Evolutionary conservation across 257 asterid genomes (phyloP), one percentile per base, ranked within the genome.

Genomic region (Solanum neorickii): DNA sequence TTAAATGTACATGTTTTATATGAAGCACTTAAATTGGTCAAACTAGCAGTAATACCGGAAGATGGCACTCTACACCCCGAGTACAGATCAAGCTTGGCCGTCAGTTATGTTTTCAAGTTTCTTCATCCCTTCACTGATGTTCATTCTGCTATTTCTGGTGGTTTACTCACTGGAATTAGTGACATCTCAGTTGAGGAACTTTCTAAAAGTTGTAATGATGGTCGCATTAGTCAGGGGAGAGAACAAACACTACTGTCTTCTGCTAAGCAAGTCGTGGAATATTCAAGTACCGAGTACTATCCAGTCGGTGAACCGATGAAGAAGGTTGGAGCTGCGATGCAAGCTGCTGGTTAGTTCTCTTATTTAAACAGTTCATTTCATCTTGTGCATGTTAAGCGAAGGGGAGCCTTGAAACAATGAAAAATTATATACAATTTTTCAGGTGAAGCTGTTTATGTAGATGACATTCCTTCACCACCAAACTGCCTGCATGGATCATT

Each of bases 371-470:
- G 14, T 60, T 60, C n/a, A 60, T 60, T 9, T 60, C 6, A 60
- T 60, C 29, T 60, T 60, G 29, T 60, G 27, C 69, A 60, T 60
- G 69, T 23, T 60, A 9, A 60, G 69, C 7, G 27, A 60, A 60
- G 29, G 18, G 33, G 72, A 12, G 35, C 35, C 33, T 25, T 25
- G 35, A 12, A 25, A 14, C 18, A 25, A n/a, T 2, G 72, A n/a
- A 11, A 65, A n/a, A 12, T n/a, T 39, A 39, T 41, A 6, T 12
- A 37, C 27, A 15, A 86, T 87, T 87, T 87, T 88, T 33, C 89
- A 95, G 98, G 98, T 88, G 98, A 95, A 89, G 97, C 97, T 70
- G 94, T 93, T 27, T 95, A 70, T 90, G 95, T 94, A 65, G 97
- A 95, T 90, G 98, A 95, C 87, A 92, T 93, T 86, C 98, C 98